phyloP scores from a whole-genome alignment of 352 stramenopile genomes.

The Pythium volutum region DNA sequence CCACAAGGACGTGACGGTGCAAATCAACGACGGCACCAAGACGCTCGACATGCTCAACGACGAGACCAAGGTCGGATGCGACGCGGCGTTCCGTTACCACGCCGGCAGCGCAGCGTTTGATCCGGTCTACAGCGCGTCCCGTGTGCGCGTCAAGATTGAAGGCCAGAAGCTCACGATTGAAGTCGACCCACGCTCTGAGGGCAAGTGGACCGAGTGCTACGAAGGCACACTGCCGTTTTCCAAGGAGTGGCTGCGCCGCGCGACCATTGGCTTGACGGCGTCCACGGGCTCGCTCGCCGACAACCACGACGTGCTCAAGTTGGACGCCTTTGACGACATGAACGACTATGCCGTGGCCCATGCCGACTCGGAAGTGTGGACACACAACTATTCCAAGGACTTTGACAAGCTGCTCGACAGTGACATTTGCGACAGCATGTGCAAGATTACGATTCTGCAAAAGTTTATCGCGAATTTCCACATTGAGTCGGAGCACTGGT shows the following conservation, averaged over 20 bases:
- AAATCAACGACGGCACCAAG: constrained; percentile 81
- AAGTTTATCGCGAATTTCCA: constrained; percentile 83
- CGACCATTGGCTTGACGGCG: constrained; percentile 66
- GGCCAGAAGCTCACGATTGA: constrained; percentile 53
- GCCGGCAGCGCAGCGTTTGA: constrained; percentile 75
- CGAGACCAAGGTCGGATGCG: constrained; percentile 68
- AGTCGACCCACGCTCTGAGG: constrained; percentile 55
- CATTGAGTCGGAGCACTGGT: constrained; percentile 80
- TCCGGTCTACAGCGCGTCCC: constrained; percentile 75
- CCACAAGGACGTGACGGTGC: constrained; percentile 82
- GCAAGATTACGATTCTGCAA: constrained; percentile 79
- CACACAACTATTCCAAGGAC: constrained; percentile 86
- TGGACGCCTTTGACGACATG: constrained; percentile 59
- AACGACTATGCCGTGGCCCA: constrained; percentile 49
- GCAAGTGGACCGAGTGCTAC: constrained; percentile 65
- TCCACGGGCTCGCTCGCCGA: constrained; percentile 76
- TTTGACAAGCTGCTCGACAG: constrained; percentile 61
- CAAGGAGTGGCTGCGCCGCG: constrained; percentile 58
- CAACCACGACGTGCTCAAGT: constrained; percentile 79
- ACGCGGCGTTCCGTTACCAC: constrained; percentile 76
- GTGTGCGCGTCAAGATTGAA: constrained; percentile 74
- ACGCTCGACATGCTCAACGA: constrained; percentile 61
- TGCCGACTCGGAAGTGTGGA: constrained; percentile 69
- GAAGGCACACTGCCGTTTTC: constrained; percentile 59
- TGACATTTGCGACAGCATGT: constrained; percentile 64